phyloP scores from a whole-genome alignment of 2,329 filamentous ascomycete species.

The Monilinia vaccinii-corymbosi region DNA sequence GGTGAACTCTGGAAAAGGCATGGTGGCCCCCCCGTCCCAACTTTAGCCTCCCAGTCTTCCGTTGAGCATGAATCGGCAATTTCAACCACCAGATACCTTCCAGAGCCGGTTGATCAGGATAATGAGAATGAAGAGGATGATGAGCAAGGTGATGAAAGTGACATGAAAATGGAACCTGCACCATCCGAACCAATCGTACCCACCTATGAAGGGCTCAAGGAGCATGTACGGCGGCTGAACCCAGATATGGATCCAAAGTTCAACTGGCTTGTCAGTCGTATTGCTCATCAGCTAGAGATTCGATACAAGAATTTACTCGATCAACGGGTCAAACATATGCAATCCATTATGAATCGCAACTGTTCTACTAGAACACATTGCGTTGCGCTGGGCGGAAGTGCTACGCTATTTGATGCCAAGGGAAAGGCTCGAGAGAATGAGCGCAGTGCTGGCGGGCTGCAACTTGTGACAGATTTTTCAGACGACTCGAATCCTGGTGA shows the following conservation, averaged over 20 bases:
- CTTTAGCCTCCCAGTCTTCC: slow-evolving; percentile 39
- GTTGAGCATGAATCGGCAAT: slow-evolving; percentile 22
- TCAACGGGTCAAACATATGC: slow-evolving; percentile 59
- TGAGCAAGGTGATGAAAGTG: slow-evolving; percentile 52
- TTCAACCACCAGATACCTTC: slow-evolving; percentile 10
- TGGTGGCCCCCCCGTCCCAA: slow-evolving; percentile 49
- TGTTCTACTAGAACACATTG: slow-evolving; percentile 59
- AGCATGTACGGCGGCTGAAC: slow-evolving; percentile 65
- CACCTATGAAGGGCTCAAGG: slow-evolving; percentile 65
- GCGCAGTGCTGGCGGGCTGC: slow-evolving; percentile 43
- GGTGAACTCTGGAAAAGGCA: slow-evolving; percentile 45
- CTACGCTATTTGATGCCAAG: slow-evolving; percentile 50
- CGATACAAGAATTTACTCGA: slow-evolving; percentile 72
- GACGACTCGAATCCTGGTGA: slow-evolving; percentile 63
- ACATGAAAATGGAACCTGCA: slow-evolving; percentile 51
- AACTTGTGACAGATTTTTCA: slow-evolving; percentile 46
- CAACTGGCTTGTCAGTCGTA: slow-evolving; percentile 63
- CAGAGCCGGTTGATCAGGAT: slow-evolving; percentile 32
- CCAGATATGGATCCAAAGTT: slow-evolving; percentile 54
- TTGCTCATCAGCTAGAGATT: slow-evolving; percentile 70
- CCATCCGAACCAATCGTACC: slow-evolving; percentile 61
- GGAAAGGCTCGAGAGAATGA: slow-evolving; percentile 52
- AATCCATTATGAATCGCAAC: slow-evolving; percentile 43
- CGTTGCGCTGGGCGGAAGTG: slow-evolving; percentile 56
- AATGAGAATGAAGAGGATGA: slow-evolving; percentile 52